Evolutionary conservation across 1,284 basidiomycete genomes (phyloP).

Genomic region (Cryptococcus sp.): DNA sequence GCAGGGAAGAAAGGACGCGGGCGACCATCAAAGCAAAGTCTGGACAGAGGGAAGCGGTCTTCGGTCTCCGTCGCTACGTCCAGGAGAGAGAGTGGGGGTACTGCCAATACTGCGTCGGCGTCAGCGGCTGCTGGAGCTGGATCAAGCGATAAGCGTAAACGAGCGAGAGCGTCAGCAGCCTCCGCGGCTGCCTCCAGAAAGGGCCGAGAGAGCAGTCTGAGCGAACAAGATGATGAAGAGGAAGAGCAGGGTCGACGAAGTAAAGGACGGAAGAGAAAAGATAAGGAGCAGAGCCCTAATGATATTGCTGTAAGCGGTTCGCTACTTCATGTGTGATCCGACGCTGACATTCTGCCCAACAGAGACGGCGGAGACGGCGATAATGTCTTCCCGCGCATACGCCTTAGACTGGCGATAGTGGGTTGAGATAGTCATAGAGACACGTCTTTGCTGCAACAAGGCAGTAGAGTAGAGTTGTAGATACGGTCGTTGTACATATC

Average conservation of each 20-base stretch:
- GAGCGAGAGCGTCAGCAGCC: neutral
- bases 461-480: no score
- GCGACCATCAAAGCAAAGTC: neutral
- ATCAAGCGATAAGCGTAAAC: neutral
- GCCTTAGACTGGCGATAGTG: no score
- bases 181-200: neutral
- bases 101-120: neutral
- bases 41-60: constrained; percentile 1
- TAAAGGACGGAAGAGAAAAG: constrained; percentile 1
- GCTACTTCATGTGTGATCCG: neutral
- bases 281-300: constrained; percentile 1
- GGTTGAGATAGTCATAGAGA: no score
- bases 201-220: constrained; percentile 4
- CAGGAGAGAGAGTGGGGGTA: constrained; percentile 3
- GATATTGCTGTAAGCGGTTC: neutral
- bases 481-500: no score
- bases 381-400: no score
- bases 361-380: no score
- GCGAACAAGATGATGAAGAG: constrained; percentile 6
- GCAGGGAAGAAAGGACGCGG: neutral
- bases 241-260: neutral
- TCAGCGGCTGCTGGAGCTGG: no score
- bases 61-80: neutral
- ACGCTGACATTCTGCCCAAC: neutral
- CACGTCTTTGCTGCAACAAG: no score